A percentile compares a stretch with the other conserved stretches of the same genome.
These are phyloP conservation scores for Leccinellum albellum DNA, from an alignment of 768 basidiomycete species.

Conservation along the genomic window DNA sequence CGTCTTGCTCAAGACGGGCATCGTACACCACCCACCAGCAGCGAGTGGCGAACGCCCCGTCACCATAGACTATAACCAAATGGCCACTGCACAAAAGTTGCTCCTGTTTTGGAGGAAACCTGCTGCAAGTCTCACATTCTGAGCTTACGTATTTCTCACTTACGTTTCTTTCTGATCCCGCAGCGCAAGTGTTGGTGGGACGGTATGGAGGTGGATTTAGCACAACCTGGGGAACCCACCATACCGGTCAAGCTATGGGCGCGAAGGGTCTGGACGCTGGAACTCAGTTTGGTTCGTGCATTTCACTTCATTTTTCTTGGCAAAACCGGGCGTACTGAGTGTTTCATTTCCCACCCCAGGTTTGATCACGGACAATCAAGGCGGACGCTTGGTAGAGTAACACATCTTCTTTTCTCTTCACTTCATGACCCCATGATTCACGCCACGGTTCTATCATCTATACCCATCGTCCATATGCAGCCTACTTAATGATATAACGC, in stretches of 20 bases:
- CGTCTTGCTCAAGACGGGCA: conserved; percentile 95
- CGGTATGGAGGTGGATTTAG: conserved; percentile 85
- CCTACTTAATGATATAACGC: conserved; percentile 26
- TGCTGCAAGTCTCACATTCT: conserved; percentile 61
- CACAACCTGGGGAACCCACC: conserved; percentile 48
- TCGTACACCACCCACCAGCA: conserved; percentile 58
- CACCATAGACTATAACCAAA: conserved; percentile 85
- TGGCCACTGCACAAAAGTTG: conserved; percentile 96
- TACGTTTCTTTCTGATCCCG: not conserved
- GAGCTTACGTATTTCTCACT: not conserved
- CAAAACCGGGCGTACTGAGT: conserved; percentile 4
- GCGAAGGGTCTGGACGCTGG: conserved; percentile 95
- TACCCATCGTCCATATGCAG: conserved; percentile 28
- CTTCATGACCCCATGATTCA: conserved; percentile 19
- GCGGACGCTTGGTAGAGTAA: conserved; percentile 2
- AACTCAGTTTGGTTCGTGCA: conserved; percentile 78
- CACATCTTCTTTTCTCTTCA: conserved; percentile 5
- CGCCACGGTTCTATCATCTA: conserved; percentile 19
- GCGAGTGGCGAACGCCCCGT: conserved; percentile 65
- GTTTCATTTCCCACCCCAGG: conserved; percentile 9
- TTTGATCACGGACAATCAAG: conserved; percentile 11
- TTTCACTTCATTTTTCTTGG: not conserved
- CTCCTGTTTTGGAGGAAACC: conserved; percentile 98
- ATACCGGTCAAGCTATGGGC: conserved; percentile 89
- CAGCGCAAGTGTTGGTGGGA: conserved; percentile 99